Percentiles rank a stretch among this genome's conserved stretches.
Conservation (phyloP, 2,329 filamentous ascomycete species). For the Aureobasidium sp. region DNA sequence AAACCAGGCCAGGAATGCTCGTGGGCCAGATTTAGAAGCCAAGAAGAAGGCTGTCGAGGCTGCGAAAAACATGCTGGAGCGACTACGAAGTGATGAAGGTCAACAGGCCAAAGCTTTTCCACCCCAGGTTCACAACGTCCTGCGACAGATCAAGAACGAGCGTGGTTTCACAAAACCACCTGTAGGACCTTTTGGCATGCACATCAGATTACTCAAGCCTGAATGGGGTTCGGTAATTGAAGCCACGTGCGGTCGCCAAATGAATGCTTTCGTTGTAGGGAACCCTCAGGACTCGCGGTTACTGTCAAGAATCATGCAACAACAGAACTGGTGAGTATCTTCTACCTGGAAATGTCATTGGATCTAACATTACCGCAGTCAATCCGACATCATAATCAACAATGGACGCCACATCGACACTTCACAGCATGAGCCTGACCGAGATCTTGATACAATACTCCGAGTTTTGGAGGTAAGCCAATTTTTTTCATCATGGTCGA, state of each 20-base stretch:
- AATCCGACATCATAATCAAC: conserved; percentile 66
- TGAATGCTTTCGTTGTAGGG: conserved; percentile 85
- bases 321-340: conserved; percentile 53
- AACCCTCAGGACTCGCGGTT: conserved; percentile 79
- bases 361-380: neutral
- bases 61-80: conserved; percentile 45
- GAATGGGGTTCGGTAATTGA: conserved; percentile 90
- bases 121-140: conserved; percentile 65
- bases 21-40: conserved; percentile 27
- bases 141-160: conserved; percentile 76
- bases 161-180: conserved; percentile 74
- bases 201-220: conserved; percentile 80
- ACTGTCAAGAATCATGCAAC: conserved; percentile 71
- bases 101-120: conserved; percentile 72
- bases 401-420: conserved; percentile 63
- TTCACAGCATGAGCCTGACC: conserved; percentile 76
- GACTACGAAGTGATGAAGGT: conserved; percentile 63
- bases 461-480: conserved; percentile 71
- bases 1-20: conserved; percentile 38
- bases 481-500: no score
- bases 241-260: conserved; percentile 70
- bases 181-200: conserved; percentile 83
- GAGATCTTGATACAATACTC: conserved; percentile 78
- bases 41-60: conserved; percentile 46
- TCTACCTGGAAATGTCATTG: neutral